phyloP scores from a whole-genome alignment of 2,329 filamentous ascomycete genomes.

The Emericellopsis cladophorae region DNA sequence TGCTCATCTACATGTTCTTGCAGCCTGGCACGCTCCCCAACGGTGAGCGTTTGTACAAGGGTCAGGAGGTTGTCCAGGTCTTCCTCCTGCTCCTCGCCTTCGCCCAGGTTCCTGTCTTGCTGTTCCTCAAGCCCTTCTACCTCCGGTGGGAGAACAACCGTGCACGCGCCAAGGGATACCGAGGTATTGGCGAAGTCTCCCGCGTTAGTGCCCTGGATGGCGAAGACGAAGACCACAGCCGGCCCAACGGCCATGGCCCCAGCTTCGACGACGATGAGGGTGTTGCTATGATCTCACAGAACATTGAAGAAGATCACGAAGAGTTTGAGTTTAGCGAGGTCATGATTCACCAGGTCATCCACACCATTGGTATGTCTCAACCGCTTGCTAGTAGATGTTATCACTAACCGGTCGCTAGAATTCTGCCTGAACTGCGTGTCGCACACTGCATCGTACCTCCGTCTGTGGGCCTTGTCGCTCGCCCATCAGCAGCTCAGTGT shows the following conservation, averaged over 20 bases:
- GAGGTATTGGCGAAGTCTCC: conserved; percentile 80
- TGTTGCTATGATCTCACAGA: conserved; percentile 78
- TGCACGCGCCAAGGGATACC: conserved; percentile 78
- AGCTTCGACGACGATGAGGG: conserved; percentile 63
- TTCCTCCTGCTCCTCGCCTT: conserved; percentile 72
- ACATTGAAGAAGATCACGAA: conserved; percentile 75
- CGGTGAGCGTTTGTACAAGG: conserved; percentile 63
- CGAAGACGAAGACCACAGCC: conserved; percentile 57
- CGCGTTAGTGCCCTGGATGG: conserved; percentile 83
- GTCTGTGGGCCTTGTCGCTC: conserved; percentile 93
- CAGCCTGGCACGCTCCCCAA: conserved; percentile 53
- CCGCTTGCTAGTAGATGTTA: conserved; percentile 44
- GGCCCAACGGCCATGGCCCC: conserved; percentile 43
- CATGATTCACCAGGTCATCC: conserved; percentile 99
- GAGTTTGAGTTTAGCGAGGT: conserved; percentile 96
- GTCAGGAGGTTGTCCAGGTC: conserved; percentile 66
- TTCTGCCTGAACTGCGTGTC: conserved; percentile 99
- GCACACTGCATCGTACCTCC: conserved; percentile 95
- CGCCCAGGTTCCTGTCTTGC: conserved; percentile 74
- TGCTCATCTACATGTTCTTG: conserved; percentile 99
- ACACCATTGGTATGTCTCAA: conserved; percentile 72
- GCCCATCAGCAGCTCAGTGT: conserved; percentile 96
- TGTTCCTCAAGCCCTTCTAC: conserved; percentile 93
- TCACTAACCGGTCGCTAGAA: conserved; percentile 41
- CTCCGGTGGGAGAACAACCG: conserved; percentile 88